Evolutionary conservation across 2,329 filamentous ascomycete genomes (phyloP).

Genomic region (Colletotrichum tanaceti): DNA sequence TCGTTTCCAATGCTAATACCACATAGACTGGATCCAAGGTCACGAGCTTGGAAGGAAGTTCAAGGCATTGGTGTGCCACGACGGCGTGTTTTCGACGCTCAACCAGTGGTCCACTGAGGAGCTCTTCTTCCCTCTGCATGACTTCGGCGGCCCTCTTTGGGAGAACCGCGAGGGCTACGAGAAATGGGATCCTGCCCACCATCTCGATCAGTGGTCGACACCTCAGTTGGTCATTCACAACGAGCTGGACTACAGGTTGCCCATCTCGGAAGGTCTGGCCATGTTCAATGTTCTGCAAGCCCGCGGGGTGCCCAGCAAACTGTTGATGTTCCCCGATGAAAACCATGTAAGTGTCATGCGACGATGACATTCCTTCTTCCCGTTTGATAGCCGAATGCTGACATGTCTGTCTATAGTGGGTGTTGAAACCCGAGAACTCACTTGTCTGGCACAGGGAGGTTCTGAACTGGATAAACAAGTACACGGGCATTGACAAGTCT

Average conservation of each 20-base stretch:
- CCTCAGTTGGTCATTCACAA: conserved; percentile 89
- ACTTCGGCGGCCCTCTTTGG: conserved; percentile 72
- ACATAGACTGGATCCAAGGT: conserved; percentile 86
- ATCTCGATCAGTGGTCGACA: conserved; percentile 80
- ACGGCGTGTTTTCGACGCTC: conserved; percentile 82
- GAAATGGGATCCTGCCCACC: conserved; percentile 75
- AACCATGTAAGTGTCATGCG: conserved; percentile 60
- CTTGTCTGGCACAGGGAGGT: conserved; percentile 92
- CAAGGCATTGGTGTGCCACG: conserved; percentile 88
- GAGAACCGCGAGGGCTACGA: conserved; percentile 73
- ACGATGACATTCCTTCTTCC: too few relatives aligned
- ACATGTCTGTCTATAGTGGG: conserved; percentile 67
- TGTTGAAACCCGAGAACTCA: conserved; percentile 90
- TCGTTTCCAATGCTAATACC: conserved; percentile 43
- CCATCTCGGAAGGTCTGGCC: conserved; percentile 84
- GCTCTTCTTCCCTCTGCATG: conserved; percentile 77
- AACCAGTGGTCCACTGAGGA: conserved; percentile 74
- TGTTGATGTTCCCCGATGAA: conserved; percentile 84
- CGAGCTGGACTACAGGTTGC: conserved; percentile 88
- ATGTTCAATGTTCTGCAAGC: conserved; percentile 89
- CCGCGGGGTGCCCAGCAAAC: conserved; percentile 78
- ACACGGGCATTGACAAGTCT: conserved; percentile 58
- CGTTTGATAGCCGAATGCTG: conserved; percentile 45
- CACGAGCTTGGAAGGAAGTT: conserved; percentile 84
- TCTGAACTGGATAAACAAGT: conserved; percentile 79